These are phyloP conservation scores for Tillandsia fasciculata DNA, from an alignment of 176 grass and related monocot genomes.

Conservation along the genomic window DNA sequence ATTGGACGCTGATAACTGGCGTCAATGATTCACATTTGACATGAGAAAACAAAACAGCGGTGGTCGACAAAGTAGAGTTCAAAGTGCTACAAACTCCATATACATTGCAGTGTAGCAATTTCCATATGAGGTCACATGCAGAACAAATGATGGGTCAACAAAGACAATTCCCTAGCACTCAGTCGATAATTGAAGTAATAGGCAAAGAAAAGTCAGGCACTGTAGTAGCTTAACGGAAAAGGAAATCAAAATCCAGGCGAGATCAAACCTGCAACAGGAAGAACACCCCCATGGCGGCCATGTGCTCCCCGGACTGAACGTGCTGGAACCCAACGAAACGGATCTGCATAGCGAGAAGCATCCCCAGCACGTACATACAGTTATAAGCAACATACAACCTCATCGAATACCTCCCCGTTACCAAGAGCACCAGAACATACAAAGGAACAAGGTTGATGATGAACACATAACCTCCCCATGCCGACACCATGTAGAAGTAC, in stretches of 20 bases:
- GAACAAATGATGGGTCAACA: too few species aligned
- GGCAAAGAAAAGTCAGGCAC: too few species aligned
- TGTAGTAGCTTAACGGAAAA: not conserved
- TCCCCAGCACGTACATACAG: conserved; percentile 82
- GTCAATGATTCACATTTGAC: too few species aligned
- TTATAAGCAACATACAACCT: conserved; percentile 97
- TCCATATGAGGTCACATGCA: too few species aligned
- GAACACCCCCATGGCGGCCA: conserved; percentile 95
- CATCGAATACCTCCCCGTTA: conserved; percentile 93
- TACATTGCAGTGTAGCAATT: too few species aligned
- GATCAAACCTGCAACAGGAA: conserved; percentile 76
- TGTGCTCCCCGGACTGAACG: conserved; percentile 95
- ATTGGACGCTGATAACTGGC: too few species aligned
- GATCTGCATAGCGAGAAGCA: conserved; percentile 98
- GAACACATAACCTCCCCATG: conserved; percentile 97
- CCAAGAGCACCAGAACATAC: conserved; percentile 84
- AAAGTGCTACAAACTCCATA: too few species aligned
- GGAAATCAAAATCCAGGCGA: not conserved
- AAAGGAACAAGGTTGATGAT: conserved; percentile 96
- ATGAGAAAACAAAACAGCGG: too few species aligned
- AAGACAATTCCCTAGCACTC: too few species aligned
- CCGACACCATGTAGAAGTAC: conserved; percentile 99
- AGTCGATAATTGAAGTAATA: too few species aligned
- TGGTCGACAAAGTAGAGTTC: too few species aligned
- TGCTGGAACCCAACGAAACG: conserved; percentile 96